A percentile compares a stretch with the other conserved stretches of the same genome.
Conservation (phyloP, 1,284 basidiomycete genomes). For the Mycosarcoma maydis region DNA sequence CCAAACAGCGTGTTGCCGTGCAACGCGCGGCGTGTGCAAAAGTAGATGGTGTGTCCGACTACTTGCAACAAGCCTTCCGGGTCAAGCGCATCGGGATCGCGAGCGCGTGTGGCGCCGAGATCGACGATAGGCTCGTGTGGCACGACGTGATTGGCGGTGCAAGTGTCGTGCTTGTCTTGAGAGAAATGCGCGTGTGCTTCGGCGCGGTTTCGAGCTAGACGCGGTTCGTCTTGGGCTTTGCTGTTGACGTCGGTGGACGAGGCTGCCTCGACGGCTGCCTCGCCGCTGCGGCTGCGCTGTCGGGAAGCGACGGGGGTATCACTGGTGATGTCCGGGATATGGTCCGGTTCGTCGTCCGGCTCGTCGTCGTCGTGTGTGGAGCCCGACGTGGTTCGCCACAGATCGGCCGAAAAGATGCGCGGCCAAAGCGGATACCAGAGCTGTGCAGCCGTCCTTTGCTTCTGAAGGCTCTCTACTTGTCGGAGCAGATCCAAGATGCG, state of each 20-base stretch:
- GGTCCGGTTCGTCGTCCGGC: conserved; percentile 41
- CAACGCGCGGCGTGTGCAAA: conserved; percentile 44
- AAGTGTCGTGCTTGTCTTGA: neutral
- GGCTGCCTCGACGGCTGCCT: conserved; percentile 7
- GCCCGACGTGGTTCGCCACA: conserved; percentile 68
- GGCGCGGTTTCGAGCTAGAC: neutral
- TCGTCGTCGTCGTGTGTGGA: conserved; percentile 24
- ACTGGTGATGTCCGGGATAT: conserved; percentile 35
- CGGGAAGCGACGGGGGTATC: conserved; percentile 25
- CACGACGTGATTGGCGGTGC: neutral
- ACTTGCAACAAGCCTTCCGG: conserved; percentile 67
- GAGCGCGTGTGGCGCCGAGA: conserved; percentile 70
- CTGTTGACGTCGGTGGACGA: neutral
- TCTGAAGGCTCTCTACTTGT: conserved; percentile 74
- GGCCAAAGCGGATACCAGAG: conserved; percentile 76
- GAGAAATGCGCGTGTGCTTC: conserved; percentile 22
- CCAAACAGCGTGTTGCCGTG: conserved; percentile 73
- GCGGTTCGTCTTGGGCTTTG: neutral
- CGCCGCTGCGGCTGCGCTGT: conserved; percentile 28
- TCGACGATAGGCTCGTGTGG: conserved; percentile 33
- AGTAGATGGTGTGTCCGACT: conserved; percentile 49
- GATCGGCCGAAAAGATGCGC: conserved; percentile 68
- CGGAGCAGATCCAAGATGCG: conserved; percentile 70
- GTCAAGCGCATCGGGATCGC: conserved; percentile 80
- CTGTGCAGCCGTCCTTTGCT: conserved; percentile 70